Percentiles rank a stretch among this genome's conserved stretches.
phyloP scores from a whole-genome alignment of 169 alveolate species.

The Condylostoma magnum region DNA sequence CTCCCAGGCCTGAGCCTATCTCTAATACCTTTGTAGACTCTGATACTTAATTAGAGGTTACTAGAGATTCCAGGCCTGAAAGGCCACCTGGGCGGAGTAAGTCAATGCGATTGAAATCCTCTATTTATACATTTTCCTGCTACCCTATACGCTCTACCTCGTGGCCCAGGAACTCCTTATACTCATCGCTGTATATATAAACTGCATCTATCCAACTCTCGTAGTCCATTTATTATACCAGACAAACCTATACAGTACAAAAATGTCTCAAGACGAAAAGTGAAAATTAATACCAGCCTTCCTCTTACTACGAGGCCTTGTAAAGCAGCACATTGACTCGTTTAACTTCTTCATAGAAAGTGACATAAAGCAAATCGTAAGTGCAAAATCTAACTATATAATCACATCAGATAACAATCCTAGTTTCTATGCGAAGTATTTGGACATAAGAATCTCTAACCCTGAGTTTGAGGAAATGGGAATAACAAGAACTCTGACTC shows the following conservation, averaged over 20 bases:
- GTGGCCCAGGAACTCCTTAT: too few relatives aligned
- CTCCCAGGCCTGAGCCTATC: background rate
- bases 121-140: too few relatives aligned
- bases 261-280: too few relatives aligned
- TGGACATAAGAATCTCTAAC: constrained; percentile 86
- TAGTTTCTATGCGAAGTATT: constrained; percentile 80
- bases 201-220: too few relatives aligned
- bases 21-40: background rate
- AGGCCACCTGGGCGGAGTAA: background rate
- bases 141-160: too few relatives aligned
- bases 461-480: constrained; percentile 88
- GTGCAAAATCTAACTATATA: constrained; percentile 87
- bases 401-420: constrained; percentile 86
- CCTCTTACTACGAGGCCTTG: constrained; percentile 91
- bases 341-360: constrained; percentile 90
- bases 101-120: background rate
- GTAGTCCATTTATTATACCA: too few relatives aligned
- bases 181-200: too few relatives aligned
- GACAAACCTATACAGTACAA: too few relatives aligned
- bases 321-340: constrained; percentile 94
- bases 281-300: constrained; percentile 94
- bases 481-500: constrained; percentile 82
- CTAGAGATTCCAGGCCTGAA: background rate
- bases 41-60: background rate
- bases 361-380: constrained; percentile 89